A percentile compares a stretch with the other conserved stretches of the same genome.
Evolutionary conservation across 768 basidiomycete genomes (phyloP).

Genomic region (Calocybe gangraenosa): DNA sequence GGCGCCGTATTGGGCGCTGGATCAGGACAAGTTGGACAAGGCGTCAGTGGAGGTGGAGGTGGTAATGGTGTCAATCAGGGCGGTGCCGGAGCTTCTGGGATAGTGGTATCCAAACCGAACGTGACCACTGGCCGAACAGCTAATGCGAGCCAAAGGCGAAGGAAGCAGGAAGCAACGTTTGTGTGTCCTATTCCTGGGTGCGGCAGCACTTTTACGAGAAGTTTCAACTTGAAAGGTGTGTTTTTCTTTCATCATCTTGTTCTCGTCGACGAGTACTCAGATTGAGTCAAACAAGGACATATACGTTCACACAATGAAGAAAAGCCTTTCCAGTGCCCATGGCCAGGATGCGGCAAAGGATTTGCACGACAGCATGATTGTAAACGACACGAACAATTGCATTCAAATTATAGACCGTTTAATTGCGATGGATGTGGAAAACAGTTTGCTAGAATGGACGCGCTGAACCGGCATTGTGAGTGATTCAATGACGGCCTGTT

Average conservation of each 20-base stretch:
- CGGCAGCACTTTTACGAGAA: constrained; percentile 84
- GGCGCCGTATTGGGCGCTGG: not conserved
- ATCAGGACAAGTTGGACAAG: constrained; percentile 4
- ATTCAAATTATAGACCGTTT: constrained; percentile 89
- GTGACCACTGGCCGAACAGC: constrained; percentile 90
- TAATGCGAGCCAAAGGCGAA: constrained; percentile 77
- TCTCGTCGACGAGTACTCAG: not conserved
- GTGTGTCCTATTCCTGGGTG: constrained; percentile 79
- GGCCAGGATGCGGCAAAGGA: constrained; percentile 92
- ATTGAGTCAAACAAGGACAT: constrained; percentile 51
- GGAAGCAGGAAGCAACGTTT: constrained; percentile 89
- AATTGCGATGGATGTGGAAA: constrained; percentile 90
- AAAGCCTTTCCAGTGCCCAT: constrained; percentile 91
- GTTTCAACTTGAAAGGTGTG: constrained; percentile 89
- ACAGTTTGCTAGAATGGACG: constrained; percentile 94
- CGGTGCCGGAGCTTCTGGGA: constrained; percentile 4
- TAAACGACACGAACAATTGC: constrained; percentile 92
- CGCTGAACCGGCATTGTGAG: constrained; percentile 89
- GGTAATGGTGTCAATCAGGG: not conserved
- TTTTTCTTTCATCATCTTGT: constrained; percentile 15
- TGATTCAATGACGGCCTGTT: constrained; percentile 15
- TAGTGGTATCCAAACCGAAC: constrained; percentile 61
- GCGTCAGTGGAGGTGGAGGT: not conserved
- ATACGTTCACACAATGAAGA: constrained; percentile 93
- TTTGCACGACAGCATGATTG: constrained; percentile 96